Evolutionary conservation across 2,329 filamentous ascomycete species (phyloP).

Genomic region (Pseudocercospora eumusae): DNA sequence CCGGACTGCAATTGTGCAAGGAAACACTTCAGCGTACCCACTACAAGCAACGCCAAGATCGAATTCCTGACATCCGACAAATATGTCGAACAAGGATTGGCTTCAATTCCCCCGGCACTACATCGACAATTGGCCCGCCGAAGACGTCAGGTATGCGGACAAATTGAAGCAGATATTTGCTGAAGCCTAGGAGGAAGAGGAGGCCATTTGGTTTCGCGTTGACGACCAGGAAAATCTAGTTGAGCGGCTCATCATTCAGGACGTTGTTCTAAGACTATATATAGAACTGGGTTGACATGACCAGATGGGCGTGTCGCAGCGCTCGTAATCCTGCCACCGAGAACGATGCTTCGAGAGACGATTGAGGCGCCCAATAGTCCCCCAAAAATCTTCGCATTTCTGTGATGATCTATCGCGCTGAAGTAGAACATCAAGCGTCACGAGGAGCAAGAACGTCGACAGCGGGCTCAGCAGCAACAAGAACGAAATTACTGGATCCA

Average conservation of each 20-base stretch:
- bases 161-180: neutral
- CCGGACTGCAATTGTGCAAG: neutral
- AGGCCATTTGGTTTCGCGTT: conserved; percentile 2
- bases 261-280: neutral
- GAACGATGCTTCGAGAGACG: neutral
- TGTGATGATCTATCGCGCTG: neutral
- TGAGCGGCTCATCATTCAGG: conserved; percentile 4
- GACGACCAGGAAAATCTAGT: neutral
- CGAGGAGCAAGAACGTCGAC: too few relatives aligned
- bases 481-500: too few relatives aligned
- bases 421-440: too few relatives aligned
- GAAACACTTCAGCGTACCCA: neutral
- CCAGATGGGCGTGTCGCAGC: conserved; percentile 3
- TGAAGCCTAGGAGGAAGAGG: neutral
- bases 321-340: neutral
- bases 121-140: neutral
- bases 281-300: conserved; percentile 7
- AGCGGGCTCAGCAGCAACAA: too few relatives aligned
- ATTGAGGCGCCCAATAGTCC: neutral
- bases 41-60: neutral
- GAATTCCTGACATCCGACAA: neutral
- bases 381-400: neutral
- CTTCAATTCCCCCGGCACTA: neutral
- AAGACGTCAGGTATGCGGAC: neutral
- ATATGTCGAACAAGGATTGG: neutral